These are phyloP conservation scores for Candida ficus DNA, from an alignment of 805 yeast species.

Conservation along the genomic window DNA sequence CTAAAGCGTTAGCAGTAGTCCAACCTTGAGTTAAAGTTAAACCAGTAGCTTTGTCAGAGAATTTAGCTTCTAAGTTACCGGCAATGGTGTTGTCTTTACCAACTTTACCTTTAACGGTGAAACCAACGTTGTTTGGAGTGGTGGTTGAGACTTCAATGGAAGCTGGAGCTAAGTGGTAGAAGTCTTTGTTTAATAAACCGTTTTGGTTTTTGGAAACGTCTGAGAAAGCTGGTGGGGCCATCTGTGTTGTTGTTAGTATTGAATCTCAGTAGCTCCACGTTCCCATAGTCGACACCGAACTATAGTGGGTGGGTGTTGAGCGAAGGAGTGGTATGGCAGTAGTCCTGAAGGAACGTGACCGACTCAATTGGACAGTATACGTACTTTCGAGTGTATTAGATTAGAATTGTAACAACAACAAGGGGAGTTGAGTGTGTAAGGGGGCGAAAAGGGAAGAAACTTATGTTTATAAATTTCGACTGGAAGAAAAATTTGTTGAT, in stretches of 20 bases:
- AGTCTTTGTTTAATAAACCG: constrained; percentile 85
- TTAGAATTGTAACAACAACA: neutral
- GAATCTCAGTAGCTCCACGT: neutral
- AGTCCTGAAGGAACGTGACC: too few species aligned
- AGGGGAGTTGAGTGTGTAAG: neutral
- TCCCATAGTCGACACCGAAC: neutral
- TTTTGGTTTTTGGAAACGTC: constrained; percentile 91
- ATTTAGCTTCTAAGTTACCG: constrained; percentile 87
- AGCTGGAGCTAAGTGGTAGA: constrained; percentile 87
- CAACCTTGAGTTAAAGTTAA: constrained; percentile 95
- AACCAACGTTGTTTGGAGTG: constrained; percentile 95
- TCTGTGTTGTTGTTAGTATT: constrained; percentile 3
- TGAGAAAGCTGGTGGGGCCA: constrained; percentile 88
- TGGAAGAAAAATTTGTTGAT: neutral
- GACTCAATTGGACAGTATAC: neutral
- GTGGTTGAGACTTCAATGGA: constrained; percentile 84
- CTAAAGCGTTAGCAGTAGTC: constrained; percentile 89
- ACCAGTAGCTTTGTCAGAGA: constrained; percentile 88
- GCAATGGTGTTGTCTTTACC: constrained; percentile 76
- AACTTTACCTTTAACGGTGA: constrained; percentile 89
- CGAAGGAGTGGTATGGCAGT: too few species aligned
- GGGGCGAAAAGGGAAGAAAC: neutral
- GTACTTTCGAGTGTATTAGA: neutral
- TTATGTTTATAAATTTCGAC: neutral
- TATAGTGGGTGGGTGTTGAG: neutral